These are phyloP conservation scores for Circinella umbellata DNA, from an alignment of 371 early-diverging fungal species.

Conservation along the genomic window DNA sequence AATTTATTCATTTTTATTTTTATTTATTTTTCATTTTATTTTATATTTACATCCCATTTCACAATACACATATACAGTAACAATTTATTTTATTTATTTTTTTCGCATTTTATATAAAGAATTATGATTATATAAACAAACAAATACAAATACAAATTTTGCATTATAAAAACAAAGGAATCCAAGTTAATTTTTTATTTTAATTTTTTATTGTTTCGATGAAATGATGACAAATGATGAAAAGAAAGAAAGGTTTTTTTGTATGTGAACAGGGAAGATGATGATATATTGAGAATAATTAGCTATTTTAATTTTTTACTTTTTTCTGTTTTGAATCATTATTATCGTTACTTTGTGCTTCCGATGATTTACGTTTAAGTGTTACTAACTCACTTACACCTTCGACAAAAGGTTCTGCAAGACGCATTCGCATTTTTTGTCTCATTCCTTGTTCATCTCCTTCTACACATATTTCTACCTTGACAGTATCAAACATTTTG, in stretches of 20 bases:
- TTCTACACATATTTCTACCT: slow-evolving; percentile 78
- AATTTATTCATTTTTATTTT: slow-evolving; percentile 9
- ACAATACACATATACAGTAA: background rate
- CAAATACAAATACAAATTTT: too few relatives aligned
- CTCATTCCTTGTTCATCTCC: slow-evolving; percentile 75
- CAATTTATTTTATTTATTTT: background rate
- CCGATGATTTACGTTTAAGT: background rate
- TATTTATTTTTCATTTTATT: background rate
- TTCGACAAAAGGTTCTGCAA: slow-evolving; percentile 71
- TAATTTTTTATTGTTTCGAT: too few relatives aligned
- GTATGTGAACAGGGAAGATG: too few relatives aligned
- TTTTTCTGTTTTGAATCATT: background rate
- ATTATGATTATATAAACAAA: too few relatives aligned
- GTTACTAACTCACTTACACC: slow-evolving; percentile 49
- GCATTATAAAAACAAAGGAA: too few relatives aligned
- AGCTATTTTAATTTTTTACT: slow-evolving; percentile 2
- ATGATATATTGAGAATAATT: background rate
- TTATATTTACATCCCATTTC: background rate
- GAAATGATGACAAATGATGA: too few relatives aligned
- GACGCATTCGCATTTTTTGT: slow-evolving; percentile 68
- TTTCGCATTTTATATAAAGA: too few relatives aligned
- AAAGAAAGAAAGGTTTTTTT: too few relatives aligned
- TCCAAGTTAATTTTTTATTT: too few relatives aligned
- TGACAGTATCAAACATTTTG: slow-evolving; percentile 77
- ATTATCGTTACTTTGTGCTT: background rate